Percentiles rank a stretch among this genome's conserved stretches.
Conservation (phyloP, 805 yeast genomes). For the Candida qinlingensis region DNA sequence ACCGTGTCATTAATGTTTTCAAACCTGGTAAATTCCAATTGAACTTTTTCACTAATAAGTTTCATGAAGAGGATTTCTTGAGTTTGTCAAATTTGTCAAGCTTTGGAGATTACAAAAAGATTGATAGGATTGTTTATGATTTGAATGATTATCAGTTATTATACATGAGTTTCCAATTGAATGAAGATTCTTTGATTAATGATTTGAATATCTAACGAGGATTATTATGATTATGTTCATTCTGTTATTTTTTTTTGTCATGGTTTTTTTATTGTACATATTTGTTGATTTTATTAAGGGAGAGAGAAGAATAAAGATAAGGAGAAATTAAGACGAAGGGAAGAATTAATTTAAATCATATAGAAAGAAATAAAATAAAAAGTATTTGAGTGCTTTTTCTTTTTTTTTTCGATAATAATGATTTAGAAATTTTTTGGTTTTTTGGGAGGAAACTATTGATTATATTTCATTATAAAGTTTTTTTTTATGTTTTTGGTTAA, state of each 20-base stretch:
- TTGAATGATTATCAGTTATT: constrained; percentile 68
- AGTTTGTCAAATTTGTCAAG: constrained; percentile 29
- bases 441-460: constrained; percentile 11
- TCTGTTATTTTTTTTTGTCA: not conserved
- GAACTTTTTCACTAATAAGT: constrained; percentile 38
- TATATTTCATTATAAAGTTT: constrained; percentile 16
- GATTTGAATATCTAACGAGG: constrained; percentile 9
- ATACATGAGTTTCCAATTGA: constrained; percentile 57
- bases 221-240: not conserved
- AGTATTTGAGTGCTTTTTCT: constrained; percentile 11
- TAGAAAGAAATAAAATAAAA: constrained; percentile 14
- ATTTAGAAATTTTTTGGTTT: constrained; percentile 10
- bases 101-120: constrained; percentile 48
- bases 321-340: not conserved
- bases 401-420: constrained; percentile 18
- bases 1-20: constrained; percentile 57
- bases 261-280: not conserved
- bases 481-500: constrained; percentile 14
- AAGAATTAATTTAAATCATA: constrained; percentile 7
- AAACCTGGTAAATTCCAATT: constrained; percentile 72
- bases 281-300: not conserved
- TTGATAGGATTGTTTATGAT: constrained; percentile 70
- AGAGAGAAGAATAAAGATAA: not conserved
- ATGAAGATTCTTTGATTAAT: constrained; percentile 18
- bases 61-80: constrained; percentile 29